Conservation (phyloP, 441 rosid genomes). For the Eutrema salsugineum region DNA sequence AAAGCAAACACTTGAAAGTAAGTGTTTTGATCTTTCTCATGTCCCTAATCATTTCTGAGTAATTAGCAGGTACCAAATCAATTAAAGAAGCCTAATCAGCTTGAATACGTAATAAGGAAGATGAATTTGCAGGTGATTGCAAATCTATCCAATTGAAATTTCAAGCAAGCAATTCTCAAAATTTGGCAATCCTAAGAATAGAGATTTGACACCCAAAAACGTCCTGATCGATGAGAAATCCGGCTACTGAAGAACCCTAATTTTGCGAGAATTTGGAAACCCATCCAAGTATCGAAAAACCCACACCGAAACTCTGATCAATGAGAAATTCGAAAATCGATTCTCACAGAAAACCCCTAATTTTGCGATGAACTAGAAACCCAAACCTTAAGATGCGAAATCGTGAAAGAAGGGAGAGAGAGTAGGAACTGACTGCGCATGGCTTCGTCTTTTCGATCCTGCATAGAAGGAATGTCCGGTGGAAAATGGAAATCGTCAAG, state of each 20-base stretch:
- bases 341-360: neutral
- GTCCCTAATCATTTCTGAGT: neutral
- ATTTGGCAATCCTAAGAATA: neutral
- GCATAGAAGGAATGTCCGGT: conserved; percentile 56
- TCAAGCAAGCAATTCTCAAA: neutral
- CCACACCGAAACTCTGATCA: neutral
- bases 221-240: neutral
- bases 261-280: neutral
- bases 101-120: neutral
- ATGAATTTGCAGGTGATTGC: neutral
- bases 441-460: conserved; percentile 74
- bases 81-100: neutral
- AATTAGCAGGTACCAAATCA: neutral
- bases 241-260: neutral
- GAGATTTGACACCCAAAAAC: neutral
- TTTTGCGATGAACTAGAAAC: neutral
- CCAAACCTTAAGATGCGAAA: neutral
- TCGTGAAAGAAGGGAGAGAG: neutral
- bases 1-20: neutral
- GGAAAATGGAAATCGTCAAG: conserved; percentile 67
- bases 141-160: neutral
- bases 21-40: neutral
- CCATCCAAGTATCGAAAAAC: neutral
- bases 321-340: neutral
- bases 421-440: conserved; percentile 39